phyloP scores from a whole-genome alignment of 768 basidiomycete species.

The Cytidiella melzeri region DNA sequence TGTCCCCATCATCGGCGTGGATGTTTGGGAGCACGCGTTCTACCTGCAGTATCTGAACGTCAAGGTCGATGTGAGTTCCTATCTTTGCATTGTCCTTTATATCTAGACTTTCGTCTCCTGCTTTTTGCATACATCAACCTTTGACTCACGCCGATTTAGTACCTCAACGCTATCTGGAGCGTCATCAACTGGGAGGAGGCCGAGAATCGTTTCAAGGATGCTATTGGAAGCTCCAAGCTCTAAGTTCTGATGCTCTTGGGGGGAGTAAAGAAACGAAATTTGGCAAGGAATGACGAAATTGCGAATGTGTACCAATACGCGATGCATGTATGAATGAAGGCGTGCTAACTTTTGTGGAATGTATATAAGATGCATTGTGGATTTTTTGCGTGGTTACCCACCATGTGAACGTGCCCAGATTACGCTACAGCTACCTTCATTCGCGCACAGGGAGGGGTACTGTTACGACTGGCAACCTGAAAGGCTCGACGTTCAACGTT shows the following conservation, averaged over 20 bases:
- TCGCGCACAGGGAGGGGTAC: no score
- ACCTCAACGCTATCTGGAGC: conserved; percentile 72
- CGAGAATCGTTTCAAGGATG: conserved; percentile 56
- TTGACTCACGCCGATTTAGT: conserved; percentile 34
- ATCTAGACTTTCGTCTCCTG: neutral
- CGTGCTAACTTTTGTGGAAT: neutral
- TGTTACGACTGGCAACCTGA: no score
- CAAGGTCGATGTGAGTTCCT: conserved; percentile 74
- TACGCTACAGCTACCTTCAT: neutral
- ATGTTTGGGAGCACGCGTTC: conserved; percentile 95
- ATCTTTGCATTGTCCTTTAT: neutral
- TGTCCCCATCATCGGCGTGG: conserved; percentile 84
- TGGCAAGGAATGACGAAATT: neutral
- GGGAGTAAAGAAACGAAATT: neutral
- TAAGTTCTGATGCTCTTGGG: conserved; percentile 17
- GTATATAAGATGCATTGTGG: neutral
- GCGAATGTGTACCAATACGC: neutral
- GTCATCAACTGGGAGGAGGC: conserved; percentile 72
- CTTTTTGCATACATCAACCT: no score
- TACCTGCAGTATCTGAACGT: conserved; percentile 97
- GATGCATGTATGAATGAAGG: neutral
- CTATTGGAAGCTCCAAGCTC: conserved; percentile 29
- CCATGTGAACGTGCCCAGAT: neutral
- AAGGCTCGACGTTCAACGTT: no score
- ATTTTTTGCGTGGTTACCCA: neutral